phyloP scores from a whole-genome alignment of 2,329 filamentous ascomycete genomes.

The Akanthomyces uredinophilus region DNA sequence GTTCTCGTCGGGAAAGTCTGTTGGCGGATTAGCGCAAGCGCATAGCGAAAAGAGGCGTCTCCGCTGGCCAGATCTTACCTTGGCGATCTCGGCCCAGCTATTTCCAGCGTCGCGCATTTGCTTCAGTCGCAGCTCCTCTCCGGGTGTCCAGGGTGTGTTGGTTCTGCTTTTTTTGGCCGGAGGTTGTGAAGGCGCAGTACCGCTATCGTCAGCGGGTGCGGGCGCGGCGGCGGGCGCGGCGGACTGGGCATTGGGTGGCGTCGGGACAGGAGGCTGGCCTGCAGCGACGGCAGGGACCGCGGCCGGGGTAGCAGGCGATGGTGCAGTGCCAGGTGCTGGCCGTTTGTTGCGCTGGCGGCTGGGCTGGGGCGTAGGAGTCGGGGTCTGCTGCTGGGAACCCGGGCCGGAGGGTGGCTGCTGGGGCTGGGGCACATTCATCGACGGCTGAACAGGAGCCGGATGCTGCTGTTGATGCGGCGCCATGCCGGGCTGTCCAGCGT shows the following conservation, averaged over 20 bases:
- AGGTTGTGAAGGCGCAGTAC: slow-evolving; percentile 37
- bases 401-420: slow-evolving; percentile 32
- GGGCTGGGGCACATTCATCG: slow-evolving; percentile 36
- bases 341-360: slow-evolving; percentile 39
- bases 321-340: slow-evolving; percentile 33
- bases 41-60: too few species aligned
- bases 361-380: slow-evolving; percentile 35
- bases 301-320: slow-evolving; percentile 32
- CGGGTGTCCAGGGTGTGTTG: slow-evolving; percentile 97
- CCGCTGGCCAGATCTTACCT: slow-evolving; percentile 63
- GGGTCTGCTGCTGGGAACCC: slow-evolving; percentile 33
- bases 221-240: slow-evolving; percentile 12
- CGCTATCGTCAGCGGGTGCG: slow-evolving; percentile 27
- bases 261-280: slow-evolving; percentile 28
- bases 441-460: slow-evolving; percentile 34
- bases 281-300: slow-evolving; percentile 28
- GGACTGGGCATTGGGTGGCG: slow-evolving; percentile 27
- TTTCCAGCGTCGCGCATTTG: slow-evolving; percentile 88
- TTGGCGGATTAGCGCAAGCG: slow-evolving; percentile 22
- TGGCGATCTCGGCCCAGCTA: slow-evolving; percentile 97
- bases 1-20: slow-evolving; percentile 89
- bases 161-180: slow-evolving; percentile 88
- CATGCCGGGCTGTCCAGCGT: slow-evolving; percentile 36
- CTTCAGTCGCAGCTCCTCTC: slow-evolving; percentile 88
- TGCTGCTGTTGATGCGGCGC: slow-evolving; percentile 31